Evolutionary conservation across 768 basidiomycete species (phyloP).

Genomic region (Agaricus subrufescens): DNA sequence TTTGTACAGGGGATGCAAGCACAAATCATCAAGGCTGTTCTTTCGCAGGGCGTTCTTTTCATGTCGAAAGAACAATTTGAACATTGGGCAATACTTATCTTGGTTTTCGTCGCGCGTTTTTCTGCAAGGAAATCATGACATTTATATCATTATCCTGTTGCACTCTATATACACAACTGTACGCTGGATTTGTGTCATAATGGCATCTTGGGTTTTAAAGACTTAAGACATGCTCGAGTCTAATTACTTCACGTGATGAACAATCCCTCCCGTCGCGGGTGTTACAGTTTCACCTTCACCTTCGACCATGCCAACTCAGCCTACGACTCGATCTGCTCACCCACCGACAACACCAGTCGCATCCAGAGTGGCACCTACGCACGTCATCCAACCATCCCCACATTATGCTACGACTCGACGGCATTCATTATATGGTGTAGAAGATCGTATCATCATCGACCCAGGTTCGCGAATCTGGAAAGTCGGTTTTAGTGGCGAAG

Average conservation of each 20-base stretch:
- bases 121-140: constrained; percentile 14
- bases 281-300: background rate
- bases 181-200: background rate
- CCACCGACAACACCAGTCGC: constrained; percentile 53
- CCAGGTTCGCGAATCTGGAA: constrained; percentile 94
- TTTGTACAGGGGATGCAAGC: constrained; percentile 82
- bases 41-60: constrained; percentile 93
- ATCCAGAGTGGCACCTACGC: constrained; percentile 40
- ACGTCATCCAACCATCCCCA: constrained; percentile 64
- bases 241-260: constrained; percentile 1
- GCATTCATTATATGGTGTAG: constrained; percentile 94
- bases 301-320: constrained; percentile 28
- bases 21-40: constrained; percentile 92
- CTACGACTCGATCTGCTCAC: constrained; percentile 31
- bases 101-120: constrained; percentile 47
- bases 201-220: background rate
- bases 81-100: constrained; percentile 72
- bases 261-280: background rate
- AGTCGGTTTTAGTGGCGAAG: constrained; percentile 96
- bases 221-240: background rate
- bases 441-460: constrained; percentile 93
- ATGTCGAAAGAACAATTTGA: constrained; percentile 98
- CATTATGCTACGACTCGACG: constrained; percentile 82
- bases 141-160: background rate
- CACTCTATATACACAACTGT: constrained; percentile 1